Base-by-base conservation (phyloP, 768 basidiomycete genomes). In the Multifurca ochricompacta region DNA sequence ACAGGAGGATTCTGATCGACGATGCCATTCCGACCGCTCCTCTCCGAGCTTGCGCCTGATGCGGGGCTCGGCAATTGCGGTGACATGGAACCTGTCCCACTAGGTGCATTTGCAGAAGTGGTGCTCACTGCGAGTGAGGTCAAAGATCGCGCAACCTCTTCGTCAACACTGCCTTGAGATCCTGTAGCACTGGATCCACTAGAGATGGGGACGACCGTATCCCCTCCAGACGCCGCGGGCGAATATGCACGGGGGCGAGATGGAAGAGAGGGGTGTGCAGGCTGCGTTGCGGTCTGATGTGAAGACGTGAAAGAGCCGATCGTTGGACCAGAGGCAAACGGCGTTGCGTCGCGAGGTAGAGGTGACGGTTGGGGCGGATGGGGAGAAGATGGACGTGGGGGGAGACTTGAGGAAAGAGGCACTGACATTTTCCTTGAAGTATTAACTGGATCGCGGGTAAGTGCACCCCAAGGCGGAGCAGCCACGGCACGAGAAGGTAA, bases 1-100 rank as follows among this genome's bases (percentile, higher is more conserved):
- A 86, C 84, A 13, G 94, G 94, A 63, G 94, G 94, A 68, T 98
- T 97, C 73, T 95, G 91, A 70, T 98, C 95, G 11, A 76, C 71
- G 9, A 75, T 71, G 53, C 76, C 69, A 30, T 68, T 63, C 21
- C 65, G 65, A 10, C 60, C 50, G 7, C 58, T 48, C 37, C 40
- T 62, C n/a, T 63, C 64, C 34, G 74, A 75, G 35, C 83, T 79
- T 8, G 77, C 73, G 52, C 81, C 79, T 19, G 85, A 86, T 44
- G 80, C 80, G 41, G 88, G 88, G 4, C 85, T 87, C 13, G 87
- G 85, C 27, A 89, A 65, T 63, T 88, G 85, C 3, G 87, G 87
- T 14, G 87, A 89, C 0, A 75, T 79, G 34, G 77, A 77, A 6
- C 75, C 80, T 28, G 70, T 66, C 51, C 73, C 73, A 0, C 45